Evolutionary conservation across 768 basidiomycete species (phyloP).

Genomic region (Russula vinacea): DNA sequence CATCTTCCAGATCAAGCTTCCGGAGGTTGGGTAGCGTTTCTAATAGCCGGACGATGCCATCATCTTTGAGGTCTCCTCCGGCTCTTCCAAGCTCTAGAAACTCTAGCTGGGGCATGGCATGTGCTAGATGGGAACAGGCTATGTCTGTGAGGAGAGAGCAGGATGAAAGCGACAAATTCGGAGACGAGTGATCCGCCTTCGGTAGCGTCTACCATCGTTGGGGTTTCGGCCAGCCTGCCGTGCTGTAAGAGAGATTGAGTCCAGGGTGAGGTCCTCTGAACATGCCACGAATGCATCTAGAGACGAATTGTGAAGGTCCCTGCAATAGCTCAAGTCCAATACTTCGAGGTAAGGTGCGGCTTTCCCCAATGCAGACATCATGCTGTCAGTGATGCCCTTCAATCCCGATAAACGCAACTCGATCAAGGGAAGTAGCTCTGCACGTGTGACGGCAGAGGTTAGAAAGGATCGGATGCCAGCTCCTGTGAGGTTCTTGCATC

Average conservation of each 20-base stretch:
- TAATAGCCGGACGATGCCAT: conserved; percentile 71
- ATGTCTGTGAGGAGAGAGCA: conserved; percentile 71
- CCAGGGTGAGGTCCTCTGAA: conserved; percentile 39
- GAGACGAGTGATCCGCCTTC: conserved; percentile 62
- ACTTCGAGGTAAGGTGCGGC: conserved; percentile 72
- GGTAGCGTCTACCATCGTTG: conserved; percentile 47
- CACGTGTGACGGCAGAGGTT: conserved; percentile 43
- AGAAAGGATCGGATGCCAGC: conserved; percentile 55
- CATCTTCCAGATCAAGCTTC: conserved; percentile 84
- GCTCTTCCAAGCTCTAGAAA: conserved; percentile 78
- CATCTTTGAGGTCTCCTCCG: conserved; percentile 62
- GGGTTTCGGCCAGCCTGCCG: conserved; percentile 64
- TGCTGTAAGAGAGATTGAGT: conserved; percentile 53
- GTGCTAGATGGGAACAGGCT: conserved; percentile 69
- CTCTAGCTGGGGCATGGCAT: conserved; percentile 67
- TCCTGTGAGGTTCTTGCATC: conserved; percentile 66
- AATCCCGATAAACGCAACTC: conserved; percentile 69
- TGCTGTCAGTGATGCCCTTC: conserved; percentile 54
- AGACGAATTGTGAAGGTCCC: conserved; percentile 69
- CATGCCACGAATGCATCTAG: conserved; percentile 70
- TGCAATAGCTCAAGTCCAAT: conserved; percentile 73
- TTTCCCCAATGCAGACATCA: conserved; percentile 63
- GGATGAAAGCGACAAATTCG: conserved; percentile 67
- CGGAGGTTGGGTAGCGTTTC: conserved; percentile 66
- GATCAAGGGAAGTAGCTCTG: conserved; percentile 52